Evolutionary conservation across 2,329 filamentous ascomycete species (phyloP).

Genomic region (Bimuria novae-zelandiae): DNA sequence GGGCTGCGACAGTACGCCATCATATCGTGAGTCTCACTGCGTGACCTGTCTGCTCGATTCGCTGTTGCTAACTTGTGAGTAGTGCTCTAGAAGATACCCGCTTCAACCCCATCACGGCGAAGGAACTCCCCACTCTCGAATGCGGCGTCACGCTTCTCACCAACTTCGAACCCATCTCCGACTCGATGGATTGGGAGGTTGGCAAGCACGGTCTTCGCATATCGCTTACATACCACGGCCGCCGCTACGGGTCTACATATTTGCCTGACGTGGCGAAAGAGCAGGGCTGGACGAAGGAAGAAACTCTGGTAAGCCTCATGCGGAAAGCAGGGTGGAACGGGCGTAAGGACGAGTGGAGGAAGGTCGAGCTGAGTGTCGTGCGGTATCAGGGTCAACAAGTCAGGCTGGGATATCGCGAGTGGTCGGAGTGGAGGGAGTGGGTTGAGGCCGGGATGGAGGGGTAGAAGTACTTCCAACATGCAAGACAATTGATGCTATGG

Average conservation of each 20-base stretch:
- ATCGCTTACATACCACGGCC: constrained; percentile 74
- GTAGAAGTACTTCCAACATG: too few species aligned
- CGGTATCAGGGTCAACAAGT: constrained; percentile 87
- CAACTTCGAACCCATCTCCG: constrained; percentile 75
- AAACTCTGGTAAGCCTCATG: constrained; percentile 88
- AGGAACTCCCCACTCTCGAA: constrained; percentile 46
- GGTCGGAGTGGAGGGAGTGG: constrained; percentile 80
- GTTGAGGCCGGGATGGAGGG: constrained; percentile 49
- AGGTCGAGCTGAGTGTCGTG: constrained; percentile 77
- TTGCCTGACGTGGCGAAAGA: constrained; percentile 89
- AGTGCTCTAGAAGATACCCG: constrained; percentile 68
- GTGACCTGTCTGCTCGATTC: not conserved
- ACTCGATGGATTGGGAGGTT: constrained; percentile 82
- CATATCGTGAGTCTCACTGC: constrained; percentile 64
- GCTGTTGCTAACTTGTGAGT: not conserved
- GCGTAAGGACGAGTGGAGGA: constrained; percentile 68
- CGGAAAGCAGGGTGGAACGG: constrained; percentile 92
- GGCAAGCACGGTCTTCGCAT: constrained; percentile 88
- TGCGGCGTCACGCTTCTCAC: constrained; percentile 76
- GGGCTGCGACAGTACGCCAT: constrained; percentile 82
- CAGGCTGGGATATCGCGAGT: constrained; percentile 72
- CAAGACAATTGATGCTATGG: too few species aligned
- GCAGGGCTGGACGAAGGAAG: constrained; percentile 94
- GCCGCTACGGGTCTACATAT: constrained; percentile 83
- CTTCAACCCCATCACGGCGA: constrained; percentile 60